A percentile compares a stretch with the other conserved stretches of the same genome.
Conservation (phyloP, 2,329 filamentous ascomycete genomes). For the Diplodia sapinea region DNA sequence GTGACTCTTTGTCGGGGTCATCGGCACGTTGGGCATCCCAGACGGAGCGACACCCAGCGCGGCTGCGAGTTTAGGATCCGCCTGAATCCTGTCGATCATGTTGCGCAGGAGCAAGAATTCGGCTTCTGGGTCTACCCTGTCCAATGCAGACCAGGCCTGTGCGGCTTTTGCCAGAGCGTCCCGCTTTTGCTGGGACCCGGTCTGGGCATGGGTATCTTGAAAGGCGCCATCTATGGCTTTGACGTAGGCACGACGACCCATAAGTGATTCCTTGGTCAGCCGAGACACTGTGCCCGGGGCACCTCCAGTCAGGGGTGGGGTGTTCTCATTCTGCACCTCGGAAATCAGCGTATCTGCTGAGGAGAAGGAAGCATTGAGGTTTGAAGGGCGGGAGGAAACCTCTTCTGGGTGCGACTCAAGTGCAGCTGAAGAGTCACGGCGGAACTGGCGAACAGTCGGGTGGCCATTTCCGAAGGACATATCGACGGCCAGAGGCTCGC, state of each 20-base stretch:
- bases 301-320: constrained; percentile 62
- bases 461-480: constrained; percentile 93
- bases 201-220: constrained; percentile 86
- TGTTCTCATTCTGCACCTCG: constrained; percentile 61
- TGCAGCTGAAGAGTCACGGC: constrained; percentile 75
- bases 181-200: constrained; percentile 70
- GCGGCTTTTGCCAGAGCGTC: constrained; percentile 83
- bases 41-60: constrained; percentile 49
- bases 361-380: constrained; percentile 22
- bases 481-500: constrained; percentile 83
- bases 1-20: neutral
- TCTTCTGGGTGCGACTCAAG: constrained; percentile 21
- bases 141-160: constrained; percentile 83
- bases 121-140: constrained; percentile 88
- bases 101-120: constrained; percentile 82
- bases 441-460: constrained; percentile 90
- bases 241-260: constrained; percentile 81
- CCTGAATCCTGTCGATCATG: constrained; percentile 74
- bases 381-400: constrained; percentile 12
- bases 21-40: constrained; percentile 20
- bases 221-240: constrained; percentile 83
- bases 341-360: constrained; percentile 25
- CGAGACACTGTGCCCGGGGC: constrained; percentile 35
- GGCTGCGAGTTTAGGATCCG: constrained; percentile 68
- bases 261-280: constrained; percentile 74